Conservation (phyloP, 1,284 basidiomycete genomes). For the Schizophyllum commune region DNA sequence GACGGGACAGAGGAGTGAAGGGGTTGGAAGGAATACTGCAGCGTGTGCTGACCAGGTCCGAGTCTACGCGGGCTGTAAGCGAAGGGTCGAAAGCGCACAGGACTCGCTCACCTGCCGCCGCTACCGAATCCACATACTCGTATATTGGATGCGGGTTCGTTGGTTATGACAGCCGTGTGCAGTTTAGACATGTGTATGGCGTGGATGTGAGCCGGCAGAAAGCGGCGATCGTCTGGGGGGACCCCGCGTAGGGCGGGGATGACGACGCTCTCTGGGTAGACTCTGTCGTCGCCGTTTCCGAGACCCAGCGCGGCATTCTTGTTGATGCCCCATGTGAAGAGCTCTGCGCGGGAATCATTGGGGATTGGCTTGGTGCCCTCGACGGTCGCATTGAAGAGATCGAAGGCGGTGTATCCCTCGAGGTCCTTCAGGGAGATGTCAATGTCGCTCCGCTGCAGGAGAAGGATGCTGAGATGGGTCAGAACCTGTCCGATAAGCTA, state of each 20-base stretch:
- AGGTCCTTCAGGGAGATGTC: constrained; percentile 75
- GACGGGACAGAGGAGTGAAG: constrained; percentile 53
- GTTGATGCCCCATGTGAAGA: constrained; percentile 93
- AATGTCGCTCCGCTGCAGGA: constrained; percentile 70
- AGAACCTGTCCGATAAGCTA: neutral
- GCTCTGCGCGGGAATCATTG: constrained; percentile 39
- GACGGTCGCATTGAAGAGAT: constrained; percentile 89
- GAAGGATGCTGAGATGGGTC: constrained; percentile 44
- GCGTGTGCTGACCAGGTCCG: constrained; percentile 69
- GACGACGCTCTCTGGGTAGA: constrained; percentile 73
- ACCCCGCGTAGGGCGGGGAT: constrained; percentile 38
- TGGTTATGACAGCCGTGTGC: constrained; percentile 75
- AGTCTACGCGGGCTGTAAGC: constrained; percentile 35
- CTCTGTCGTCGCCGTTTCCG: constrained; percentile 74
- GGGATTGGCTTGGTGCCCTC: constrained; percentile 60
- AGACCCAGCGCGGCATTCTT: constrained; percentile 83
- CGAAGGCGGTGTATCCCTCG: constrained; percentile 91
- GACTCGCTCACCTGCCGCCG: constrained; percentile 55
- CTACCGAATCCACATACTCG: constrained; percentile 83
- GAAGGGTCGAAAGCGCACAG: neutral
- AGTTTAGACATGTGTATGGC: constrained; percentile 77
- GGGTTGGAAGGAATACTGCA: constrained; percentile 61
- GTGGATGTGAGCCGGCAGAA: constrained; percentile 52
- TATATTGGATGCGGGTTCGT: constrained; percentile 67
- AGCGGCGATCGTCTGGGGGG: constrained; percentile 23